Percentiles rank a stretch among this genome's conserved stretches.
Evolutionary conservation across 768 basidiomycete species (phyloP).

Genomic region (Lenzites betulinus): DNA sequence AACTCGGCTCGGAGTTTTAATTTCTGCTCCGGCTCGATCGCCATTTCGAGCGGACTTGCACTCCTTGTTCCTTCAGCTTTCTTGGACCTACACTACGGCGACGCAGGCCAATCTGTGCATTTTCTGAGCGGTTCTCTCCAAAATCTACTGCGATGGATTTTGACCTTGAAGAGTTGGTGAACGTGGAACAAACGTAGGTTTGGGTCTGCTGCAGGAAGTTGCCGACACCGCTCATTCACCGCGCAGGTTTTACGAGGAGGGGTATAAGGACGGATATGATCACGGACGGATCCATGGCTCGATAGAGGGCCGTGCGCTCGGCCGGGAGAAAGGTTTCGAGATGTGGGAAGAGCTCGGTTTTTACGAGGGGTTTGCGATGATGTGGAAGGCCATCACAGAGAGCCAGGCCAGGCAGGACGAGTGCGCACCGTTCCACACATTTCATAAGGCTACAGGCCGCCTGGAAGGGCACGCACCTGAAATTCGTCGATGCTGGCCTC

Average conservation of each 20-base stretch:
- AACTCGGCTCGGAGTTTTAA: slow-evolving; percentile 4
- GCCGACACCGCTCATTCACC: not conserved
- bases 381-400: slow-evolving; percentile 61
- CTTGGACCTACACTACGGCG: slow-evolving; percentile 16
- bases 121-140: not conserved
- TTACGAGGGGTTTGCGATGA: slow-evolving; percentile 81
- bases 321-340: slow-evolving; percentile 88
- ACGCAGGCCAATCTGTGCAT: too few relatives aligned
- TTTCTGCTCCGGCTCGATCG: not conserved
- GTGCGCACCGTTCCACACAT: slow-evolving; percentile 41
- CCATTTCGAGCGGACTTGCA: not conserved
- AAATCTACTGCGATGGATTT: slow-evolving; percentile 21
- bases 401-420: slow-evolving; percentile 47
- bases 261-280: slow-evolving; percentile 73
- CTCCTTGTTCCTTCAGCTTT: not conserved
- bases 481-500: not conserved
- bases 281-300: slow-evolving; percentile 90
- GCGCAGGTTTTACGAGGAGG: slow-evolving; percentile 75
- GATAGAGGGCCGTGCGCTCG: slow-evolving; percentile 88
- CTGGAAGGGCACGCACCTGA: not conserved
- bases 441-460: not conserved
- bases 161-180: slow-evolving; percentile 33
- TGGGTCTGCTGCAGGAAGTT: not conserved
- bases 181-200: slow-evolving; percentile 35
- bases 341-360: slow-evolving; percentile 98